Evolutionary conservation across 2,329 filamentous ascomycete species (phyloP).

Genomic region (Hypoxylon sp.): DNA sequence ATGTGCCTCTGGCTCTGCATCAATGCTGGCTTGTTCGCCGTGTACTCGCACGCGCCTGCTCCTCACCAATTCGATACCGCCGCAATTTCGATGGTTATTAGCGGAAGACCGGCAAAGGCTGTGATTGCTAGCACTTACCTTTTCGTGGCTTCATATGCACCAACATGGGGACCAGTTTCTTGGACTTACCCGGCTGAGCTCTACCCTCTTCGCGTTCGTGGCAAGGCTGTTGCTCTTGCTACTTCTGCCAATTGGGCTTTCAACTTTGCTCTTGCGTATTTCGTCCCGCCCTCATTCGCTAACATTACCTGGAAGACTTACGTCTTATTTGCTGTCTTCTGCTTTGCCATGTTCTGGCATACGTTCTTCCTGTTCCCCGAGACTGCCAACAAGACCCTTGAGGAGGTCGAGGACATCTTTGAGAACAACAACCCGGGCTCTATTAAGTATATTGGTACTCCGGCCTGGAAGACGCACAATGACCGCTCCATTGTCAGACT

Average conservation of each 20-base stretch:
- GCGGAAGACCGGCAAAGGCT: constrained; percentile 64
- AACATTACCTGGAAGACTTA: constrained; percentile 66
- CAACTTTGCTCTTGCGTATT: constrained; percentile 64
- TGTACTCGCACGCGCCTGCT: constrained; percentile 55
- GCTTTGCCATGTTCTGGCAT: constrained; percentile 63
- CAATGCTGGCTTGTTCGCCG: constrained; percentile 62
- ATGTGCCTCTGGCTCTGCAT: constrained; percentile 68
- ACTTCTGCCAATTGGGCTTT: constrained; percentile 66
- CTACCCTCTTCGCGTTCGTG: constrained; percentile 61
- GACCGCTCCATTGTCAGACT: constrained; percentile 50
- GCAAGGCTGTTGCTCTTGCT: constrained; percentile 66
- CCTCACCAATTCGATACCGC: constrained; percentile 55
- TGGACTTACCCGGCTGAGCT: constrained; percentile 64
- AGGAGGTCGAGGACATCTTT: constrained; percentile 66
- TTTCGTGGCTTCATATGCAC: constrained; percentile 67
- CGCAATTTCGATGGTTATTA: constrained; percentile 63
- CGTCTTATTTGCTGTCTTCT: constrained; percentile 66
- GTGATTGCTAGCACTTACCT: constrained; percentile 76
- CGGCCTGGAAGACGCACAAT: constrained; percentile 60
- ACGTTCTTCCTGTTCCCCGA: constrained; percentile 69
- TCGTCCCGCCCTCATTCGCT: constrained; percentile 61
- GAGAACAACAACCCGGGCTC: constrained; percentile 55
- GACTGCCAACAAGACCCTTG: constrained; percentile 67
- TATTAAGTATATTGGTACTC: constrained; percentile 56
- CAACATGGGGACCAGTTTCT: constrained; percentile 58